Base-by-base conservation (phyloP, 192 early-diverging fungal genomes). In the Linnemannia elongata region DNA sequence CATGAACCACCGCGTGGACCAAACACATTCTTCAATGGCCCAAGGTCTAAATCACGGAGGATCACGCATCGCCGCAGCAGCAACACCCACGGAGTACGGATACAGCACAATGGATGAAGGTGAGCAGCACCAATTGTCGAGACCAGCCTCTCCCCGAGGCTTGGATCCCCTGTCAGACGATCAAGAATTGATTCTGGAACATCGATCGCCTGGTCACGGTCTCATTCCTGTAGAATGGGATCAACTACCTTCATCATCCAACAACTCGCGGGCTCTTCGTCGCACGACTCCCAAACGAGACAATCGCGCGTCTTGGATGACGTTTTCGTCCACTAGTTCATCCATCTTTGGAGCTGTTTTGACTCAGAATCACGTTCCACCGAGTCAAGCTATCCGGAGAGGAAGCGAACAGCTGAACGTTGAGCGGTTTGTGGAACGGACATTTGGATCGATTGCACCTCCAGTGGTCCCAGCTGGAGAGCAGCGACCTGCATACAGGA, bases 231-330 rank as follows among this genome's bases (percentile, higher is more conserved):
- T 66, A 66, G 60, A 66, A 12, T 66, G 60, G 60, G 30, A 66
- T 33, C 60, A 66, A 27, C 38, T 77, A 15, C 75, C 75, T 41
- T 66, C 36, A 4, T 66, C 49, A 27, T 30, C 72, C 72, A 44
- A 17, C 72, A 44, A 30, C 24, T 15, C 44, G 44, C 42, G 60
- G 3, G 12, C 57, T 10, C 76, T 77, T 69, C 85, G 85, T 24
- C 77, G 85, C 45, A 87, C 80, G 12, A 71, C 68, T 13, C 71
- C 66, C 15, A 84, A 84, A 42, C 82, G 73, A 9, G 82, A 84
- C 49, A 39, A 77, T 44, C 85, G 79, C 7, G 75, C 85, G 6
- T 81, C 85, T 2, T 87, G 85, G 85, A 80, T 78, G 75, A 78
- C 79, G 2, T 71, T 77, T 20, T 87, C 85, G 2, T 87, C 85